These are phyloP conservation scores for Cordyceps farinosa DNA, from an alignment of 2,329 filamentous ascomycete genomes.

Conservation along the genomic window DNA sequence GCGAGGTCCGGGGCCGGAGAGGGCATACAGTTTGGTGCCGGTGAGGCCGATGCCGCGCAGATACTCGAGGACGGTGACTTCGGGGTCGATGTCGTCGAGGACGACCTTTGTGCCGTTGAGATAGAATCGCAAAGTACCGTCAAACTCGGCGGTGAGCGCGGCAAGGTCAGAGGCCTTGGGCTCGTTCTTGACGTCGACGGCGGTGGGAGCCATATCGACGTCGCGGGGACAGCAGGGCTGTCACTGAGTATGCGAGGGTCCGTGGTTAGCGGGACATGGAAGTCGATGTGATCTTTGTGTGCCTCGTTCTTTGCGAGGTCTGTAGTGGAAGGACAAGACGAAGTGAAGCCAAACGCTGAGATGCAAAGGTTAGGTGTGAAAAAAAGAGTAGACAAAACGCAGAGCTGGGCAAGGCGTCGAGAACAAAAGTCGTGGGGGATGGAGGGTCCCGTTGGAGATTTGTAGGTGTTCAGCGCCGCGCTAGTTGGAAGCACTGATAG, in stretches of 20 bases:
- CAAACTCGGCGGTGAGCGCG: slow-evolving; percentile 67
- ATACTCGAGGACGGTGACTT: slow-evolving; percentile 89
- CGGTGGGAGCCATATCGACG: slow-evolving; percentile 51
- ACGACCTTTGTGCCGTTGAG: slow-evolving; percentile 89
- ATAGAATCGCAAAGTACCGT: slow-evolving; percentile 88
- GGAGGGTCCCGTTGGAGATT: slow-evolving; percentile 4
- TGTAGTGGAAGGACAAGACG: neutral
- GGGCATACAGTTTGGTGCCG: slow-evolving; percentile 75
- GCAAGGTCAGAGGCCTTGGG: slow-evolving; percentile 32
- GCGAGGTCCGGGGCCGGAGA: neutral
- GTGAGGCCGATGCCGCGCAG: slow-evolving; percentile 88
- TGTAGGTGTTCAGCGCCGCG: neutral
- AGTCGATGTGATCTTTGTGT: no score
- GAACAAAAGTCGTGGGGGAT: neutral
- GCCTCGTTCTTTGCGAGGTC: no score
- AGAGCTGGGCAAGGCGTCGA: neutral
- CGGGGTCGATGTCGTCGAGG: slow-evolving; percentile 83
- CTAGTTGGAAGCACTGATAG: neutral
- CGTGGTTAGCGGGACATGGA: neutral
- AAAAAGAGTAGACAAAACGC: neutral
- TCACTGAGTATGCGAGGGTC: neutral
- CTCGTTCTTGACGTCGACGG: slow-evolving; percentile 48
- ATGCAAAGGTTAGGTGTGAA: neutral
- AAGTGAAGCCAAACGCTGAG: neutral
- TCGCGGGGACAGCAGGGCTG: neutral